These are phyloP conservation scores for Russula emetica DNA, from an alignment of 768 basidiomycete genomes.

Conservation along the genomic window DNA sequence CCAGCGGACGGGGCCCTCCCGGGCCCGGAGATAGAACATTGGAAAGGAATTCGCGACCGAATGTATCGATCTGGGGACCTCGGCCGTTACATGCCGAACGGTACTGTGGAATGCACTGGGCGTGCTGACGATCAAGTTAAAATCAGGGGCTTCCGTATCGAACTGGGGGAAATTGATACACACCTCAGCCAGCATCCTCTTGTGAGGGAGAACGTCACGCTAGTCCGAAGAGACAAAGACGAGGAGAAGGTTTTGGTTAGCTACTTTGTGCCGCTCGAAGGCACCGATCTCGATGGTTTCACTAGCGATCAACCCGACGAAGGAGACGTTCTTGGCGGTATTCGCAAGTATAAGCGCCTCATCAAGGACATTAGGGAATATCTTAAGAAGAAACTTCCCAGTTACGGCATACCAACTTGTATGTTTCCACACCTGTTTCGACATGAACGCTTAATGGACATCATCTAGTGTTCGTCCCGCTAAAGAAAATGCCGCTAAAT, in stretches of 20 bases:
- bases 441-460: slow-evolving; percentile 10
- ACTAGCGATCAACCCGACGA: slow-evolving; percentile 57
- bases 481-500: slow-evolving; percentile 93
- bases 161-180: slow-evolving; percentile 96
- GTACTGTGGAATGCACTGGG: slow-evolving; percentile 93
- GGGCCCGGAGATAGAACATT: slow-evolving; percentile 72
- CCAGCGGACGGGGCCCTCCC: slow-evolving; percentile 50
- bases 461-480: slow-evolving; percentile 80
- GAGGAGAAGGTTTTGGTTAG: slow-evolving; percentile 98
- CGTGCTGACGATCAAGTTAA: slow-evolving; percentile 99
- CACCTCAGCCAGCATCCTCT: slow-evolving; percentile 90
- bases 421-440: slow-evolving; percentile 35
- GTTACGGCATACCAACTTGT: slow-evolving; percentile 90
- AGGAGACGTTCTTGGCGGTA: slow-evolving; percentile 65
- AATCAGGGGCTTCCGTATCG: slow-evolving; percentile 98
- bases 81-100: slow-evolving; percentile 88
- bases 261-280: slow-evolving; percentile 90
- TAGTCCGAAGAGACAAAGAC: slow-evolving; percentile 95
- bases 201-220: slow-evolving; percentile 95
- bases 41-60: slow-evolving; percentile 93
- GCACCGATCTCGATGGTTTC: slow-evolving; percentile 59
- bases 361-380: slow-evolving; percentile 94
- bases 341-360: slow-evolving; percentile 76
- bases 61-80: slow-evolving; percentile 99
- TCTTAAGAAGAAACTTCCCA: slow-evolving; percentile 93